A percentile compares a stretch with the other conserved stretches of the same genome.
phyloP scores from a whole-genome alignment of 2,329 filamentous ascomycete genomes.

The Fusarium fracticaudum region DNA sequence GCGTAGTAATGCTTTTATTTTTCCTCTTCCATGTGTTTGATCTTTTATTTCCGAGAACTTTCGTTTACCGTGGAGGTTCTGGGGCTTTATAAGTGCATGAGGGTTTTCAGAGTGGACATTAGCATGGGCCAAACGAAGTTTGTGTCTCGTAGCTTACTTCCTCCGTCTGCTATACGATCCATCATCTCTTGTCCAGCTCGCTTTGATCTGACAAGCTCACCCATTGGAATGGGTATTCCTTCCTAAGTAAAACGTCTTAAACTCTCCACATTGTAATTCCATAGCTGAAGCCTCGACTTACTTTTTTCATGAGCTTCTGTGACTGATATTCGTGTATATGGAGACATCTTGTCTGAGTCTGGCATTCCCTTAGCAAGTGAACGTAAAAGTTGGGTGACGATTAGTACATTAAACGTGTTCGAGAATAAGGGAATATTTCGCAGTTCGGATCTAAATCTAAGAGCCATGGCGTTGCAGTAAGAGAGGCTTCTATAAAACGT shows the following conservation, averaged over 20 bases:
- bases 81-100: background rate
- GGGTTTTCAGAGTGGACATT: background rate
- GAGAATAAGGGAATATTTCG: background rate
- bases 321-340: constrained; percentile 27
- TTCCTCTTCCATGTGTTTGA: constrained; percentile 16
- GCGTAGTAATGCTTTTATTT: constrained; percentile 24
- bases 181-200: background rate
- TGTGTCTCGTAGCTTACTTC: background rate
- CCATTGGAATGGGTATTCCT: constrained; percentile 36
- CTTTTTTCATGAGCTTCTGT: background rate
- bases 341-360: background rate
- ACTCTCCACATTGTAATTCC: accelerated
- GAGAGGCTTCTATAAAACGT: background rate
- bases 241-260: constrained; percentile 29
- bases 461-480: background rate
- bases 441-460: too few species aligned
- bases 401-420: background rate
- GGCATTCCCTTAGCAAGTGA: background rate
- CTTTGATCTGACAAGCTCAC: background rate
- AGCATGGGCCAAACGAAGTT: background rate
- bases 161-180: background rate
- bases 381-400: background rate
- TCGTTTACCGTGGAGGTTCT: background rate
- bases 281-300: background rate
- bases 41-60: background rate